These are phyloP conservation scores for Biscutella auriculata DNA, from an alignment of 441 rosid genomes.

Conservation along the genomic window DNA sequence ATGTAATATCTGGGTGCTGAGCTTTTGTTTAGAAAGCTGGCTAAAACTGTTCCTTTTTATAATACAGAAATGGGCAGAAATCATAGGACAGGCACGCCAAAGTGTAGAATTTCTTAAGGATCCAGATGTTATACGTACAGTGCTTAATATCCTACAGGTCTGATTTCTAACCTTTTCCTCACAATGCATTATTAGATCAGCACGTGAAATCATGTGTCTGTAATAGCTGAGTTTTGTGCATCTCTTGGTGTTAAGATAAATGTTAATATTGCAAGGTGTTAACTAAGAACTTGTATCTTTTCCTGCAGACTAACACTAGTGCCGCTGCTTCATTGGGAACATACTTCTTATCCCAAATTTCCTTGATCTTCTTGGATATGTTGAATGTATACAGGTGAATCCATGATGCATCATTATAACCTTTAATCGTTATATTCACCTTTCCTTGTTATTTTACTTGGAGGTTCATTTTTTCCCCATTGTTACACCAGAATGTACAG, in stretches of 20 bases:
- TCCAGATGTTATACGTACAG: slow-evolving; percentile 79
- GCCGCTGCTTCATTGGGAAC: slow-evolving; percentile 94
- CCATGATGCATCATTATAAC: not conserved
- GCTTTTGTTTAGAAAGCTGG: slow-evolving; percentile 6
- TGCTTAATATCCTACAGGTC: slow-evolving; percentile 95
- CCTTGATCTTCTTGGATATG: slow-evolving; percentile 95
- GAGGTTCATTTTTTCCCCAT: not conserved
- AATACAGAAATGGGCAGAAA: slow-evolving; percentile 94
- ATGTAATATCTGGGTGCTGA: not conserved
- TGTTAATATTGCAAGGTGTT: not conserved
- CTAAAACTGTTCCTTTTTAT: slow-evolving; percentile 3
- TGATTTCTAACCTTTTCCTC: slow-evolving; percentile 2
- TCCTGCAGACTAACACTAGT: slow-evolving; percentile 93
- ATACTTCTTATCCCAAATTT: slow-evolving; percentile 76
- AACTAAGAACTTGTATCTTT: not conserved
- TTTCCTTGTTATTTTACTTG: not conserved
- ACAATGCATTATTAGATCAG: not conserved
- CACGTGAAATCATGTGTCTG: not conserved
- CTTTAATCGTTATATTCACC: not conserved
- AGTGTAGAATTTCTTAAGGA: slow-evolving; percentile 94
- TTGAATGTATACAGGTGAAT: slow-evolving; percentile 90
- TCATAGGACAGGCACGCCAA: slow-evolving; percentile 94
- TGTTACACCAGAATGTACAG: slow-evolving; percentile 88
- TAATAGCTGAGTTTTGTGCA: not conserved
- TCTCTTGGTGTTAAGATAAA: not conserved